Base-by-base conservation (phyloP, 148 eudicot genomes). In the Suaeda aralocaspica region DNA sequence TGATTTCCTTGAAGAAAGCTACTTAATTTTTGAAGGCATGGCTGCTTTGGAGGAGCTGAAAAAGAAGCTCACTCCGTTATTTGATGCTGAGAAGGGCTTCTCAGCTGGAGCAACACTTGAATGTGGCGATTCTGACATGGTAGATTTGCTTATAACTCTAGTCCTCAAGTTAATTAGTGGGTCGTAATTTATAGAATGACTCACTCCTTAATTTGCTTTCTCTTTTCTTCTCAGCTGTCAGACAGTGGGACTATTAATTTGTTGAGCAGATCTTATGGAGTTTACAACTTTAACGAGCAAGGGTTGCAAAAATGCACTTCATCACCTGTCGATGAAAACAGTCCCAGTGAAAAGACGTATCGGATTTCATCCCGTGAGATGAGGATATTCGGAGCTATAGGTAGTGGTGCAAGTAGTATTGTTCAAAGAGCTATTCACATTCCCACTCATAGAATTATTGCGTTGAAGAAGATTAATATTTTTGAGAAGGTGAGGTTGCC, bases 371-470 rank as follows among this genome's bases (percentile, higher is more conserved):
- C 98, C 25, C 85, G 80, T 80, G 98, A 93, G 85, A 93, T 88
- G 95, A 83, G 96, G 78, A 52, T 93, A 52, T 93, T 87, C 87
- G 98, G 95, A 69, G 84, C 96, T 51, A 93, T 93, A 21, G 98
- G 98, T 69, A 85, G 92, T 79, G 98, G 96, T 61, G 98, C 98
- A 41, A 93, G 98, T 82, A 93, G 98, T 82, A 85, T 93, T 77
- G 98, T 90, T 73, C 95, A 93, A 78, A 80, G 96, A 82, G 98
- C 98, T 63, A 80, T 93, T 73, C 98, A 90, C 72, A 87, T 90
- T 55, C 98, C 98, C 2, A 79, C 76, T 69, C 96, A 93, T 81
- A 78, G 92, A 75, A 87, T 90, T 56, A 74, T 90, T 70, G 98
- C 98, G 75, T 84, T 93, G 80, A 93, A 93, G 81, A 93, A 90